Evolutionary conservation across 768 basidiomycete genomes (phyloP).

Genomic region (Rhizopogon roseolus): DNA sequence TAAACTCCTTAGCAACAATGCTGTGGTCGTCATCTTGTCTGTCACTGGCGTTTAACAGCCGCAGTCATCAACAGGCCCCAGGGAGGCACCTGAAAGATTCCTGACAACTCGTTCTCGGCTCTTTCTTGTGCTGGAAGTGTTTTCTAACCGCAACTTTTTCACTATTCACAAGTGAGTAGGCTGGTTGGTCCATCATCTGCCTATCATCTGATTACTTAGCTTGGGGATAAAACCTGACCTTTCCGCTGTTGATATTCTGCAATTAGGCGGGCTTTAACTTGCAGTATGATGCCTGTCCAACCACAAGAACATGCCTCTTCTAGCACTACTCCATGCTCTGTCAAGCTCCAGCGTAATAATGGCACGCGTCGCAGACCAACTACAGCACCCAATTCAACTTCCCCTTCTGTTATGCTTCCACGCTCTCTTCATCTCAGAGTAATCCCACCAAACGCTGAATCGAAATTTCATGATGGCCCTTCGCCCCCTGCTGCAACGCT

Average conservation of each 20-base stretch:
- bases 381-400: not conserved
- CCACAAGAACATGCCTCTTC: not conserved
- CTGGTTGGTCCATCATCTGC: not conserved
- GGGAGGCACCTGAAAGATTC: too few relatives aligned
- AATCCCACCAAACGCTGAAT: conserved; percentile 4
- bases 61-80: too few relatives aligned
- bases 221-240: not conserved
- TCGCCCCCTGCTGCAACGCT: conserved; percentile 33
- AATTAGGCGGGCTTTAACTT: not conserved
- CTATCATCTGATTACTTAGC: not conserved
- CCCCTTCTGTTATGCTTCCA: conserved; percentile 11
- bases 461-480: conserved; percentile 29
- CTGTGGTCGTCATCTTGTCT: not conserved
- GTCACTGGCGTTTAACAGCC: not conserved
- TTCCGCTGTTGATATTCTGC: not conserved
- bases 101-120: not conserved
- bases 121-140: not conserved
- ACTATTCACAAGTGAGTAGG: not conserved
- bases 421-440: conserved; percentile 10
- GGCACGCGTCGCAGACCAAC: not conserved
- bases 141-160: not conserved
- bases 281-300: not conserved
- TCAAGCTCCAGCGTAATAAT: not conserved
- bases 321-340: not conserved
- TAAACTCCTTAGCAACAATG: not conserved